phyloP scores from a whole-genome alignment of 768 basidiomycete genomes.

The Kwoniella europaea region DNA sequence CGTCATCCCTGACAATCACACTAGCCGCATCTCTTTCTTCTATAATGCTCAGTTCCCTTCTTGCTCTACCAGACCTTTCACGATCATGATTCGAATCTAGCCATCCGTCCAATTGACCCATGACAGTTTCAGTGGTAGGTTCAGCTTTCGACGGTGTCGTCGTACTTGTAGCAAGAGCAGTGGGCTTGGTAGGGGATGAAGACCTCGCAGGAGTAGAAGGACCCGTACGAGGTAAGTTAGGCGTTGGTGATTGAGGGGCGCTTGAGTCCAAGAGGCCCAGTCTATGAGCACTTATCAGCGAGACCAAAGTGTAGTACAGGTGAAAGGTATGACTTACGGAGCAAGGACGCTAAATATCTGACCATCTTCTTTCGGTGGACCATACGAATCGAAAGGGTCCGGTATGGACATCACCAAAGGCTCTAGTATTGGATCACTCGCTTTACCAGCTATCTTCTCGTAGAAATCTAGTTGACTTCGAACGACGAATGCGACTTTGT shows the following conservation, averaged over 20 bases:
- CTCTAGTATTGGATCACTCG: slow-evolving; percentile 81
- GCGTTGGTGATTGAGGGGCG: slow-evolving; percentile 31
- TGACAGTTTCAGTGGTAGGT: slow-evolving; percentile 37
- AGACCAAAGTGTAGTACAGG: too few relatives aligned
- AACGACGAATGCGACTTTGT: slow-evolving; percentile 83
- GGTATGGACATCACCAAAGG: slow-evolving; percentile 87
- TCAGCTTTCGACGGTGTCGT: slow-evolving; percentile 33
- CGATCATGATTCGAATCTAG: slow-evolving; percentile 27
- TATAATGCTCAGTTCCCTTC: slow-evolving; percentile 55
- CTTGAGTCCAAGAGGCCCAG: slow-evolving; percentile 36
- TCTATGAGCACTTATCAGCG: slow-evolving; percentile 15
- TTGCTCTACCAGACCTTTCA: slow-evolving; percentile 32
- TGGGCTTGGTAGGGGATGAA: slow-evolving; percentile 29
- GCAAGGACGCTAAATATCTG: slow-evolving; percentile 92
- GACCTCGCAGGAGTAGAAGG: slow-evolving; percentile 27
- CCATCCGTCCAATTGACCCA: slow-evolving; percentile 31
- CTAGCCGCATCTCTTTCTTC: slow-evolving; percentile 41
- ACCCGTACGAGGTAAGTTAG: slow-evolving; percentile 35
- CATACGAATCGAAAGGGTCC: slow-evolving; percentile 91
- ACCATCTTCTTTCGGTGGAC: slow-evolving; percentile 82
- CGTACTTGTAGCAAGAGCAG: slow-evolving; percentile 20
- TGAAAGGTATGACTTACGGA: slow-evolving; percentile 60
- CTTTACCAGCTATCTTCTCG: slow-evolving; percentile 63
- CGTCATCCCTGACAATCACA: slow-evolving; percentile 18
- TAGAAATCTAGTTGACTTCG: slow-evolving; percentile 91